phyloP scores from a whole-genome alignment of 2,329 filamentous ascomycete species.

The Xylaria hypoxylon region DNA sequence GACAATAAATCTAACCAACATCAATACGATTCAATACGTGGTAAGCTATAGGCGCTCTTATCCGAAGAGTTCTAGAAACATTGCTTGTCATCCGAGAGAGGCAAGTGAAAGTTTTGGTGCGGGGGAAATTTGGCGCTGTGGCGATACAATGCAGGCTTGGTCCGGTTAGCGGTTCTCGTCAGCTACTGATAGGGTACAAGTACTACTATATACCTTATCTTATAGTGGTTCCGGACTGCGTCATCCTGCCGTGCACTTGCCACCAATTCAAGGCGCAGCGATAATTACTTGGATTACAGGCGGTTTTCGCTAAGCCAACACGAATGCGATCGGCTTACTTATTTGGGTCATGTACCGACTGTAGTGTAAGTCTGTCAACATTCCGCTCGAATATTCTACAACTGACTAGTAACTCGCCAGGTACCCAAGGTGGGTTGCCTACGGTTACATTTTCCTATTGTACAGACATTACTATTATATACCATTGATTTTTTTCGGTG shows the following conservation, averaged over 20 bases:
- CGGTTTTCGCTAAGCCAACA: not conserved
- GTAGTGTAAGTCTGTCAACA: slow-evolving; percentile 21
- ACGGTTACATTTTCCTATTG: no score
- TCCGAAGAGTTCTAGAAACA: slow-evolving; percentile 21
- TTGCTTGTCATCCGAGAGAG: slow-evolving; percentile 7
- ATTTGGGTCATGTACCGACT: no score
- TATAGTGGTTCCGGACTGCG: slow-evolving; percentile 13
- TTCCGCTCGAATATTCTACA: slow-evolving; percentile 12
- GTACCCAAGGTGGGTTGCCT: no score
- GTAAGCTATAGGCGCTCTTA: not conserved
- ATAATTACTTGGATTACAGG: slow-evolving; percentile 35
- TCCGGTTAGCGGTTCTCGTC: slow-evolving; percentile 2
- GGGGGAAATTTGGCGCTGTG: slow-evolving; percentile 29
- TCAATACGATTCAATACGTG: slow-evolving; percentile 21
- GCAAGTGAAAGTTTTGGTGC: slow-evolving; percentile 11
- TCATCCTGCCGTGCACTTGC: slow-evolving; percentile 35
- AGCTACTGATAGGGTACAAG: no score
- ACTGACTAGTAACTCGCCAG: slow-evolving; percentile 2
- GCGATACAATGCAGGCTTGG: slow-evolving; percentile 37
- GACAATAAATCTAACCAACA: not conserved
- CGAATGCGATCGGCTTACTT: slow-evolving; percentile 1
- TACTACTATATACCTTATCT: no score
- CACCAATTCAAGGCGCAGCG: slow-evolving; percentile 43
- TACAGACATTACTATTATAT: no score
- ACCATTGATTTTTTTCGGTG: no score